A percentile compares a stretch with the other conserved stretches of the same genome.
Evolutionary conservation across 768 basidiomycete genomes (phyloP).

Genomic region (Xerocomellus amylosporus): DNA sequence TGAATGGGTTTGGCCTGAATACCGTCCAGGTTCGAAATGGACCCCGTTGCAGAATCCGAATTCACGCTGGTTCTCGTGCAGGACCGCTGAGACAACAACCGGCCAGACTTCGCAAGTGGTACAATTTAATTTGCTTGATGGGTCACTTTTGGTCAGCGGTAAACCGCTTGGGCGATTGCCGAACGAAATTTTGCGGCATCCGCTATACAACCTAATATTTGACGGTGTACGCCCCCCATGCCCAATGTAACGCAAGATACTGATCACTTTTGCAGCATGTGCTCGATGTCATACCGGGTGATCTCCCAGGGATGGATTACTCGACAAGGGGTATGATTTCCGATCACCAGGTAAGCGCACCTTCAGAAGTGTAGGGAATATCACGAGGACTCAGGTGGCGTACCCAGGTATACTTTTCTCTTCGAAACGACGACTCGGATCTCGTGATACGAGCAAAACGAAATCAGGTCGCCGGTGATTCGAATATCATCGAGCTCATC

Average conservation of each 20-base stretch:
- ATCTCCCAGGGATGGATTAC: conserved; percentile 27
- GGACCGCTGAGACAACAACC: conserved; percentile 3
- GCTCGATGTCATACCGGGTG: conserved; percentile 23
- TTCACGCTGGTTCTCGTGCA: conserved; percentile 23
- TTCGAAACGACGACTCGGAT: neutral
- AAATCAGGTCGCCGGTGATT: neutral
- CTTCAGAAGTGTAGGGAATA: neutral
- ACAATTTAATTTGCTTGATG: conserved; percentile 23
- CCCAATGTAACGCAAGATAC: no score
- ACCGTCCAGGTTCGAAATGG: conserved; percentile 28
- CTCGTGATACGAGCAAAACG: conserved; percentile 21
- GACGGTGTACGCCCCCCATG: conserved; percentile 11
- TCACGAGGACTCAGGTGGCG: neutral
- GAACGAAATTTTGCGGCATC: conserved; percentile 11
- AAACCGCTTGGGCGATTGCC: conserved; percentile 27
- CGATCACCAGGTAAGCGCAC: conserved; percentile 17
- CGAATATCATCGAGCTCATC: conserved; percentile 21
- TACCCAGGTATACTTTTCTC: conserved; percentile 23
- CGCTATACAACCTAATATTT: conserved; percentile 22
- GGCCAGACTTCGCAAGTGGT: conserved; percentile 21
- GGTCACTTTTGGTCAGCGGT: conserved; percentile 28
- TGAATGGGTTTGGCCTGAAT: conserved; percentile 21
- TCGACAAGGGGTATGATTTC: conserved; percentile 17
- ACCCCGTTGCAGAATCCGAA: conserved; percentile 1
- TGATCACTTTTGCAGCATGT: conserved; percentile 16